Conservation (phyloP, 2,329 filamentous ascomycete species). For the Aspergillus pseudoviridinutans region DNA sequence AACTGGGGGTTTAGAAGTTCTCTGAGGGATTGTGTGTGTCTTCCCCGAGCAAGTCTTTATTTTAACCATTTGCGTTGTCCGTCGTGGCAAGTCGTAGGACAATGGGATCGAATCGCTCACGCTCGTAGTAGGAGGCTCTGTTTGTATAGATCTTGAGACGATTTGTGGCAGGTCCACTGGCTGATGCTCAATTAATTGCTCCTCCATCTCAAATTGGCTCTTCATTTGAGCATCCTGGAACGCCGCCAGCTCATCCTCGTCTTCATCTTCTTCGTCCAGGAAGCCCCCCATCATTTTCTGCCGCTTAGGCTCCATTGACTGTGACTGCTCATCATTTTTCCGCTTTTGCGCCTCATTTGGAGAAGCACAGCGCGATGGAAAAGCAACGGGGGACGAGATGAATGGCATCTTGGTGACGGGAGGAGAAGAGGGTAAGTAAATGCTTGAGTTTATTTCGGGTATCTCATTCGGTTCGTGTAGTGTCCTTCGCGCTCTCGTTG, state of each 20-base stretch:
- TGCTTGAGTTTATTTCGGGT: conserved; percentile 12
- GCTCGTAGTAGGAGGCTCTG: conserved; percentile 3
- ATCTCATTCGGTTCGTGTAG: conserved; percentile 10
- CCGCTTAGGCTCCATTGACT: conserved; percentile 34
- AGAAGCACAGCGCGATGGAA: conserved; percentile 36
- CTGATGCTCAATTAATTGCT: conserved; percentile 16
- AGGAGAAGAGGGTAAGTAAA: conserved; percentile 31
- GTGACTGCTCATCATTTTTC: conserved; percentile 30
- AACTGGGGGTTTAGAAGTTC: conserved; percentile 30
- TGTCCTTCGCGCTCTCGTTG: conserved; percentile 26
- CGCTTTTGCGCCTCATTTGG: conserved; percentile 37
- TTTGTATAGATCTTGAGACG: neutral
- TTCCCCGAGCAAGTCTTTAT: conserved; percentile 49
- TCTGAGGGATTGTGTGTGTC: conserved; percentile 41
- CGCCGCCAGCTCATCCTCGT: conserved; percentile 27
- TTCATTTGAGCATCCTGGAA: conserved; percentile 27
- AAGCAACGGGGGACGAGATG: conserved; percentile 37
- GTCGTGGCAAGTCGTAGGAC: conserved; percentile 11
- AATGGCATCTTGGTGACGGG: conserved; percentile 36
- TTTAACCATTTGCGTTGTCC: conserved; percentile 20
- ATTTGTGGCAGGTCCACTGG: conserved; percentile 11
- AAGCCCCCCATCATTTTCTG: conserved; percentile 41
- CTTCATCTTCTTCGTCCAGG: conserved; percentile 40
- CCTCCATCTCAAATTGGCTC: conserved; percentile 28
- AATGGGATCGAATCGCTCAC: conserved; percentile 1